Base-by-base conservation (phyloP, 805 yeast genomes). In the Cyberlindnera mycetangii region DNA sequence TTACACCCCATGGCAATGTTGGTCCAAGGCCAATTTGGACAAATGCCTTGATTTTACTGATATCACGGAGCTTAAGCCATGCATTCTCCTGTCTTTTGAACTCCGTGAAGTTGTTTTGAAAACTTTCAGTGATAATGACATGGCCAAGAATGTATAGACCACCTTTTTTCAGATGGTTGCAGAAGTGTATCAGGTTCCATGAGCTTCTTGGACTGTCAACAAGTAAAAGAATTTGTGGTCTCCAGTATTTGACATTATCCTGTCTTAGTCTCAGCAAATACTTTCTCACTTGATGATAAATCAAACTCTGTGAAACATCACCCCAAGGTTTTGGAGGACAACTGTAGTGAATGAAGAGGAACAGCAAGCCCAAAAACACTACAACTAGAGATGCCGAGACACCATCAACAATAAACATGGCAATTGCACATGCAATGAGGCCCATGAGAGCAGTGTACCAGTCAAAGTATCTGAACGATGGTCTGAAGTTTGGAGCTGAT, bases 261-360 rank as follows among this genome's bases (percentile, higher is more conserved):
- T 89, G 89, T 47, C 89, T 78, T 34, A 92, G 71, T 42, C 95
- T 72, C 48, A 93, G 67, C 35, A 89, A 68, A 59, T 93, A 93
- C 61, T 93, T 93, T 53, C 99, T 72, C 10, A 93, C 98, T 65
- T 93, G 99, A 61, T 93, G 99, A 63, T 93, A 93, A 39, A 93
- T 92, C 49, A 93, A 73, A 33, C 90, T 80, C 65, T 93, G 99
- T 3, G 98, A 90, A 19, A 93, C 97, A 65, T 93, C 99, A 28
- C 99, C 99, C 90, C 97, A 93, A 27, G 90, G 85, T 60, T 89
- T 89, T 6, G 99, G 97, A 2, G 97, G 97, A 10, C 96, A 85
- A 40, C 80, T 75, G 59, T 89, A 89, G 62, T 93, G 98, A 52
- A 93, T 93, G 42, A 85, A 62, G 36, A 89, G 59, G 54, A 93